Evolutionary conservation across 768 basidiomycete genomes (phyloP), one percentile per base, ranked within the genome.

Genomic region (Mycena maculata): DNA sequence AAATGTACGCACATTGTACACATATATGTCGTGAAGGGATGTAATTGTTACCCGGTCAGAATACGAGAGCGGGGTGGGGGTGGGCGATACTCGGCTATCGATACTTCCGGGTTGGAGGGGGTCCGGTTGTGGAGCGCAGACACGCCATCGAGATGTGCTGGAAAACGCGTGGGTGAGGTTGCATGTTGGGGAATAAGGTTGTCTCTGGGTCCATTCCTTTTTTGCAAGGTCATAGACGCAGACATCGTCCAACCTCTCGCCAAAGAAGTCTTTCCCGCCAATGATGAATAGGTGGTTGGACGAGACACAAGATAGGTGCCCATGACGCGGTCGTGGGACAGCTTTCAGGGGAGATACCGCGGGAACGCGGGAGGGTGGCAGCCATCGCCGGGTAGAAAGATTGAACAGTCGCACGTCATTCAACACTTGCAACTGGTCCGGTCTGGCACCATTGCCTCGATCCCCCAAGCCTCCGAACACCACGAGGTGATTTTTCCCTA

Each of bases 401-500:
- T 68, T 36, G 47, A 68, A 62, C 23, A 71, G 53, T 8, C 39
- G 60, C 27, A 71, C 69, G 52, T 67, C 65, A 30, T 63, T 68
- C 8, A 63, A 30, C 7, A 44, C 64, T 41, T 49, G 66, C 49
- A 58, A 36, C 16, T 59, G 67, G 31, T 56, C 59, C 4, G 57
- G 33, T 8, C 47, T 12, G 4, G 44, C 5, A 18, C 30, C 23
- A 13, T 8, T 47, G 13, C 48, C 42, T 36, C 44, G 48, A 5
- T 15, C 55, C 9, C 70, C 63, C 45, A 65, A 31, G 4, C 72
- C 72, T 5, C 72, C 72, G 49, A 63, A 73, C 9, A 73, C 60
- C 0, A 71, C 65, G 9, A 73, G 59, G 25, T 73, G 50, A 33
- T 73, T 66, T 1, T 61, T 62, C 72, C 72, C 72, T 73, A 56